Evolutionary conservation across 2,329 filamentous ascomycete genomes (phyloP).

Genomic region (Verticillium dahliae): DNA sequence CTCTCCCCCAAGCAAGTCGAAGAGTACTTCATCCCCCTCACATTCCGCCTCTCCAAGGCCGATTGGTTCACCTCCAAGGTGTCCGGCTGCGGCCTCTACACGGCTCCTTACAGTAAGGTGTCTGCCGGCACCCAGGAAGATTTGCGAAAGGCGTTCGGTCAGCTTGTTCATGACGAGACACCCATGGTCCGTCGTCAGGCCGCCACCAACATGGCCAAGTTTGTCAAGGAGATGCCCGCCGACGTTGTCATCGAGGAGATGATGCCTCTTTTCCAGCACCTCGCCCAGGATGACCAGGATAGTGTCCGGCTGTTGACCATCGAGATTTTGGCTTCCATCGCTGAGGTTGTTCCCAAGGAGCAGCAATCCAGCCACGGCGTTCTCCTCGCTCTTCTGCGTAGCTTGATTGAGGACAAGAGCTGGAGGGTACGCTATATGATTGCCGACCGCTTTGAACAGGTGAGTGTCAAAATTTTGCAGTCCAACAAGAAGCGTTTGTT

Average conservation of each 20-base stretch:
- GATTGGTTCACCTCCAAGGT: conserved; percentile 99
- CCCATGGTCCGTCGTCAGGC: conserved; percentile 98
- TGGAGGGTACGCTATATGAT: conserved; percentile 99
- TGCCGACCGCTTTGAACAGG: conserved; percentile 96
- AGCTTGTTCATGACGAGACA: conserved; percentile 95
- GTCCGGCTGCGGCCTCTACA: conserved; percentile 93
- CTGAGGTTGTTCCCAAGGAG: conserved; percentile 95
- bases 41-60: conserved; percentile 92
- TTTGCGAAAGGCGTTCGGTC: conserved; percentile 84
- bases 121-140: conserved; percentile 82
- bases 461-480: conserved; percentile 25
- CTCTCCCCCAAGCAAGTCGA: conserved; percentile 90
- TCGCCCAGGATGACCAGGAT: conserved; percentile 94
- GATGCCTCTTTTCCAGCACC: conserved; percentile 97
- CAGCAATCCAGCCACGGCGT: conserved; percentile 96
- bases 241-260: conserved; percentile 94
- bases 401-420: conserved; percentile 97
- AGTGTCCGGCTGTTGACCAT: conserved; percentile 94
- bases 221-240: conserved; percentile 93
- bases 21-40: conserved; percentile 90
- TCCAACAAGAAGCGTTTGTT: conserved; percentile 9
- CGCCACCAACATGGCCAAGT: conserved; percentile 93
- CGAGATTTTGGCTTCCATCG: conserved; percentile 91
- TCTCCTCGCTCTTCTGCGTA: conserved; percentile 81
- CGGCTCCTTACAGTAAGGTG: conserved; percentile 86